phyloP scores from a whole-genome alignment of 495 filamentous ascomycete genomes.

The Ascobolus immersus region DNA sequence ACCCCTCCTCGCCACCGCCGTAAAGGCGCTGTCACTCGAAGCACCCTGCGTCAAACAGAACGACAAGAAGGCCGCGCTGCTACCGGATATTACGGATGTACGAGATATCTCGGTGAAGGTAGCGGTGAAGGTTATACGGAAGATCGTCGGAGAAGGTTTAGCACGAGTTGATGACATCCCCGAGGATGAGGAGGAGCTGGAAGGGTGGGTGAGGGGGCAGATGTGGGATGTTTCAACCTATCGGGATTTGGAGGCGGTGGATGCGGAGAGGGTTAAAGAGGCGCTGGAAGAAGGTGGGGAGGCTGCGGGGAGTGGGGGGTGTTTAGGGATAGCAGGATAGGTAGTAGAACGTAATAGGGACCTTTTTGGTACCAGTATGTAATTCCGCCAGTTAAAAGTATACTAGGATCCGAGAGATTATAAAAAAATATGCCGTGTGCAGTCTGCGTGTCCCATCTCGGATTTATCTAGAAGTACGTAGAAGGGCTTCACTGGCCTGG shows the following conservation, averaged over 20 bases:
- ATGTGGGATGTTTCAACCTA: slow-evolving; percentile 81
- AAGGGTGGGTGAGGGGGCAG: slow-evolving; percentile 64
- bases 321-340: background rate
- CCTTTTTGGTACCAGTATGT: too few species aligned
- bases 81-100: slow-evolving; percentile 56
- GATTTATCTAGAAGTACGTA: too few species aligned
- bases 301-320: background rate
- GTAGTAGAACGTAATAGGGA: too few species aligned
- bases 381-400: too few species aligned
- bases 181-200: slow-evolving; percentile 26
- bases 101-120: slow-evolving; percentile 53
- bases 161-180: slow-evolving; percentile 36
- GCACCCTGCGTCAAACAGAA: slow-evolving; percentile 40
- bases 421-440: too few species aligned
- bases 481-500: too few species aligned
- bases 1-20: slow-evolving; percentile 60
- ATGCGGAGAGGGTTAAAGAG: slow-evolving; percentile 5
- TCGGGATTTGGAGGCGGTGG: slow-evolving; percentile 32
- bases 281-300: too few species aligned
- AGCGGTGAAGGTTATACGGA: slow-evolving; percentile 50
- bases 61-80: slow-evolving; percentile 25
- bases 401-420: too few species aligned
- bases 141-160: slow-evolving; percentile 42
- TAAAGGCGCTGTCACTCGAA: slow-evolving; percentile 41
- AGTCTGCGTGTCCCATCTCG: too few species aligned